These are phyloP conservation scores for Penicillium thymicola DNA, from an alignment of 2,329 filamentous ascomycete species.

Conservation along the genomic window DNA sequence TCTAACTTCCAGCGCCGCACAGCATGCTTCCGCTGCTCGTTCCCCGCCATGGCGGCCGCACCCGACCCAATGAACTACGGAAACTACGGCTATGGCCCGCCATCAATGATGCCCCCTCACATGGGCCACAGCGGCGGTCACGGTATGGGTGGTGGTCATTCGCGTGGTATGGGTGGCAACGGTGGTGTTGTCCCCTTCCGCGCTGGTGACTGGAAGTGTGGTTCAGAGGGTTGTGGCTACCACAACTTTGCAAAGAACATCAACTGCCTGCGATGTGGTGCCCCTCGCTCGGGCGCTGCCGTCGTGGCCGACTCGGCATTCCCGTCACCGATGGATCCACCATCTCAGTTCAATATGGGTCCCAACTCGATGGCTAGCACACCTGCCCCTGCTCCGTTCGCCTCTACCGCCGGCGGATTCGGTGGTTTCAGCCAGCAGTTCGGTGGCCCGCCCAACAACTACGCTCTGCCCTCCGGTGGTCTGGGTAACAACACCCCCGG, in stretches of 20 bases:
- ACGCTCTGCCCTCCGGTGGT: constrained; percentile 74
- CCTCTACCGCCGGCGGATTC: constrained; percentile 66
- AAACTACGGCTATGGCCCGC: constrained; percentile 58
- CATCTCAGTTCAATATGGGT: constrained; percentile 79
- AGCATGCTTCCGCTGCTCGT: constrained; percentile 97
- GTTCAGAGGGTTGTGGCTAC: constrained; percentile 93
- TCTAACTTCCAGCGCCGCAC: constrained; percentile 99
- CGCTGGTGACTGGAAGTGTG: constrained; percentile 98
- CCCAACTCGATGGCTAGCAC: constrained; percentile 83
- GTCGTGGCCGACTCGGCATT: constrained; percentile 93
- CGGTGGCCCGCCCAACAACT: constrained; percentile 76
- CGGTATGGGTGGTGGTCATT: constrained; percentile 51
- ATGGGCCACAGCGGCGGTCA: constrained; percentile 61
- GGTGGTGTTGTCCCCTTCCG: constrained; percentile 92
- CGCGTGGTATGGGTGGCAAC: constrained; percentile 64
- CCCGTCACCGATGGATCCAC: constrained; percentile 82
- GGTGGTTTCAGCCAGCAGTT: constrained; percentile 73
- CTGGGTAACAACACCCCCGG: constrained; percentile 69
- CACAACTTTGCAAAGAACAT: constrained; percentile 99
- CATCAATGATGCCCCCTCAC: constrained; percentile 76
- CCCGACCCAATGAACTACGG: constrained; percentile 73
- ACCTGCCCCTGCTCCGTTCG: constrained; percentile 72
- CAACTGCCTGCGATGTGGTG: constrained; percentile 92
- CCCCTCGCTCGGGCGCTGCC: constrained; percentile 86
- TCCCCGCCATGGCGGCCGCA: constrained; percentile 84